Conservation (phyloP, 2,329 filamentous ascomycete genomes). For the Nemania sp. region DNA sequence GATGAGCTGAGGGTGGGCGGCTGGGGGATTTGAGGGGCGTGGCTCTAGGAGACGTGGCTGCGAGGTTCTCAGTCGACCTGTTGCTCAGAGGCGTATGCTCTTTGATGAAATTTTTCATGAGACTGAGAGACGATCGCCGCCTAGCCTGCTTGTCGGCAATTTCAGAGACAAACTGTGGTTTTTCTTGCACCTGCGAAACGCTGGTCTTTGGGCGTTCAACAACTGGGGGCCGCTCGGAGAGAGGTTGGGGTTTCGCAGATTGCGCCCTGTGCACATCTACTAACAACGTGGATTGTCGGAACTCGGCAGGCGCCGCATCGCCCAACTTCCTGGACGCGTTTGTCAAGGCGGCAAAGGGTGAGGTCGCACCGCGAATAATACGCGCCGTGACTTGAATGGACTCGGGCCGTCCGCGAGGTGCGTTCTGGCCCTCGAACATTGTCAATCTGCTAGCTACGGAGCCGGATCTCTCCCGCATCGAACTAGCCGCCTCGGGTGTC, state of each 20-base stretch:
- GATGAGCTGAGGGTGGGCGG: slow-evolving; percentile 62
- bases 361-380: slow-evolving; percentile 76
- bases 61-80: slow-evolving; percentile 61
- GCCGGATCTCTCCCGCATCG: slow-evolving; percentile 60
- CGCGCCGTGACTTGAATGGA: slow-evolving; percentile 90
- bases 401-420: slow-evolving; percentile 68
- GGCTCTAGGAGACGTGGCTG: slow-evolving; percentile 46
- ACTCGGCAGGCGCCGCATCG: slow-evolving; percentile 62
- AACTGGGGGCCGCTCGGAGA: slow-evolving; percentile 45
- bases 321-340: slow-evolving; percentile 57
- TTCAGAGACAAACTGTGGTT: slow-evolving; percentile 50
- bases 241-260: slow-evolving; percentile 47
- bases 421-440: slow-evolving; percentile 62
- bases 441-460: slow-evolving; percentile 68
- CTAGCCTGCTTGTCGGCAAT: slow-evolving; percentile 54
- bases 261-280: slow-evolving; percentile 66
- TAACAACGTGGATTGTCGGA: slow-evolving; percentile 70
- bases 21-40: slow-evolving; percentile 58
- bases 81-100: slow-evolving; percentile 63
- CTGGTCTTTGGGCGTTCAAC: slow-evolving; percentile 56
- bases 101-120: slow-evolving; percentile 72
- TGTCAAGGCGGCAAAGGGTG: slow-evolving; percentile 56
- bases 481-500: slow-evolving; percentile 40
- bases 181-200: slow-evolving; percentile 61
- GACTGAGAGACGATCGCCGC: slow-evolving; percentile 69